Evolutionary conservation across 2,329 filamentous ascomycete species (phyloP).

Genomic region (Talaromyces pinophilus): DNA sequence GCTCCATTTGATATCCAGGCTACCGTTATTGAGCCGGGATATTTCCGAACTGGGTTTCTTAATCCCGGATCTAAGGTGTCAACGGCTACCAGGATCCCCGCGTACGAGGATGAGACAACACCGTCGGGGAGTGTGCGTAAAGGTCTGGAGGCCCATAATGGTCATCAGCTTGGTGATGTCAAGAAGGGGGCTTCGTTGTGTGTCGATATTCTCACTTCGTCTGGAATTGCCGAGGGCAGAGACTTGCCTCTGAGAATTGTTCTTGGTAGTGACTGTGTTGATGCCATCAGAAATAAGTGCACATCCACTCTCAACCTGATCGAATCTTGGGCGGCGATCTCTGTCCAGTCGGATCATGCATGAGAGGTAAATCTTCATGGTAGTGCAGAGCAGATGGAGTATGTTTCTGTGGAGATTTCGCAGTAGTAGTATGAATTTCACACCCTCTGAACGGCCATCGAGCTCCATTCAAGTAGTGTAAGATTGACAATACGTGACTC

Average conservation of each 20-base stretch:
- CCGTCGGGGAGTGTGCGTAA: conserved; percentile 13
- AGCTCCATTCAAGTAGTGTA: no score
- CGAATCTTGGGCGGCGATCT: no score
- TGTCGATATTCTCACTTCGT: conserved; percentile 17
- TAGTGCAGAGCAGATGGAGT: no score
- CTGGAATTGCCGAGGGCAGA: conserved; percentile 15
- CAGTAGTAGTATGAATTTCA: no score
- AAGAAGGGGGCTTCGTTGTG: conserved; percentile 5
- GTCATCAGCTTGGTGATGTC: conserved; percentile 19
- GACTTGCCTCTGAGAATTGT: conserved; percentile 11
- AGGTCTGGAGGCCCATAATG: conserved; percentile 4
- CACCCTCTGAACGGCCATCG: no score
- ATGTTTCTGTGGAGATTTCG: no score
- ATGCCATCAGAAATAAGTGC: conserved; percentile 10
- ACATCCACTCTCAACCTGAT: no score
- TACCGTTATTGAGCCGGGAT: conserved; percentile 19
- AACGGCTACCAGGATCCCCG: conserved; percentile 9
- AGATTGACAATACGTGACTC: no score
- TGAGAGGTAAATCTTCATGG: no score
- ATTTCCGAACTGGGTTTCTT: conserved; percentile 19
- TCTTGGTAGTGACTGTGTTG: conserved; percentile 19
- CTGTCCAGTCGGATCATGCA: no score
- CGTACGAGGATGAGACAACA: conserved; percentile 17
- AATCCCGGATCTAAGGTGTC: conserved; percentile 11
- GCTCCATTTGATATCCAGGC: conserved; percentile 17